A percentile compares a stretch with the other conserved stretches of the same genome.
Conservation (phyloP, 495 filamentous ascomycete genomes). For the Penicillium maclennaniae region DNA sequence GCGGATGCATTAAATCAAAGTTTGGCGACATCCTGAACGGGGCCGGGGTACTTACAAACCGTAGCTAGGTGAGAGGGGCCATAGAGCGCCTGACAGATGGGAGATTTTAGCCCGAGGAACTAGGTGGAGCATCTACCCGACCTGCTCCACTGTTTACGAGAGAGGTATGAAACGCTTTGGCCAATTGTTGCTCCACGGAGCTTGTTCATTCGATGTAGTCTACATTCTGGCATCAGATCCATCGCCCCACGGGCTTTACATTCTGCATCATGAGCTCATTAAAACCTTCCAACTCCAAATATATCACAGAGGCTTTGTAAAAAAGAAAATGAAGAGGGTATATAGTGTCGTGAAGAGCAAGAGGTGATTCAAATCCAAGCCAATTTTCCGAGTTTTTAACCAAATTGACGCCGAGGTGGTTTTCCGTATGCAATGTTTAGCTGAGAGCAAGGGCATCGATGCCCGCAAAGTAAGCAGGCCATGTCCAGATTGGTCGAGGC, state of each 20-base stretch:
- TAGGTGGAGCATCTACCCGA: background rate
- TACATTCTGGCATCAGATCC: conserved; percentile 10
- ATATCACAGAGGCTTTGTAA: conserved; percentile 1
- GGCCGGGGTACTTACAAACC: background rate
- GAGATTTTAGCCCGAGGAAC: background rate
- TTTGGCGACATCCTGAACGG: conserved; percentile 19
- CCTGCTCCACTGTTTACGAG: background rate
- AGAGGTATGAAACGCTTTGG: background rate
- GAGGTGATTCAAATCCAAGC: background rate
- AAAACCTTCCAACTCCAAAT: conserved; percentile 13
- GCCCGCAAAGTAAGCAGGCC: background rate
- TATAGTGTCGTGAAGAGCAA: conserved; percentile 4
- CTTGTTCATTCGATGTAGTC: conserved; percentile 4
- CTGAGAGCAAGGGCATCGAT: conserved; percentile 2
- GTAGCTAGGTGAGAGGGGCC: too few relatives aligned
- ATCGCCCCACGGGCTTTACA: background rate
- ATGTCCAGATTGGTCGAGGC: background rate
- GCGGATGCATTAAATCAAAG: conserved; percentile 34
- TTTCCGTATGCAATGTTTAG: conserved; percentile 16
- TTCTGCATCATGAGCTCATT: conserved; percentile 2
- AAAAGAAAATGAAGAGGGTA: background rate
- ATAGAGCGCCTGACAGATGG: background rate
- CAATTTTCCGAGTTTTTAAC: background rate
- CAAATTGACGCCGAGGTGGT: conserved; percentile 1
- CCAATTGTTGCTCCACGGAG: conserved; percentile 1